phyloP scores from a whole-genome alignment of 768 basidiomycete genomes.

The Lactarius hengduanensis region DNA sequence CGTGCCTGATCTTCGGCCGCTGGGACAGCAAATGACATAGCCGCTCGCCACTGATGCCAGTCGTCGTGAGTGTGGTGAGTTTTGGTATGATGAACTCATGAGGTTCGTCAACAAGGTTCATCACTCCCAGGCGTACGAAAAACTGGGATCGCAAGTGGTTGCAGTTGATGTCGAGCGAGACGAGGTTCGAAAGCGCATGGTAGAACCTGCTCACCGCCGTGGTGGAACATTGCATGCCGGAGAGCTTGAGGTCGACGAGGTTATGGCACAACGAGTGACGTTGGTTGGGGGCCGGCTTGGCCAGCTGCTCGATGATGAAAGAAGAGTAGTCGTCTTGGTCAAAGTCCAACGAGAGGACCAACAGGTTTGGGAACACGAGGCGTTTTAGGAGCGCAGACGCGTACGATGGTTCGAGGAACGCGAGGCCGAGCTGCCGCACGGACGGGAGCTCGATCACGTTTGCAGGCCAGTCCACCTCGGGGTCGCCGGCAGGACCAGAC shows the following conservation, averaged over 20 bases:
- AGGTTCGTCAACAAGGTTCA: background rate
- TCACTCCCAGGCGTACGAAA: conserved; percentile 29
- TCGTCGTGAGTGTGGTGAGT: conserved; percentile 48
- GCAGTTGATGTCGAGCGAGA: conserved; percentile 43
- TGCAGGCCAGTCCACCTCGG: conserved; percentile 38
- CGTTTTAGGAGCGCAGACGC: conserved; percentile 36
- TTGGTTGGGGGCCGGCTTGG: conserved; percentile 38
- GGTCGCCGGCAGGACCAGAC: conserved; percentile 54
- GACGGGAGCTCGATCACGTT: conserved; percentile 30
- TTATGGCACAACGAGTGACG: conserved; percentile 45
- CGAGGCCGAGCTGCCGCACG: conserved; percentile 36
- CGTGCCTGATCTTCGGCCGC: conserved; percentile 44
- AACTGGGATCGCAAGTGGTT: conserved; percentile 35
- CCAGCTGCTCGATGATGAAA: conserved; percentile 49
- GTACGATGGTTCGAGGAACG: conserved; percentile 36
- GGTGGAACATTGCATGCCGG: conserved; percentile 46
- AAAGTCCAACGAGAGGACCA: conserved; percentile 50
- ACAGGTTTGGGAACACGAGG: conserved; percentile 40
- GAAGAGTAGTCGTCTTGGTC: conserved; percentile 53
- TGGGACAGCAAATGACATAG: conserved; percentile 50
- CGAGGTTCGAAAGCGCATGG: conserved; percentile 48
- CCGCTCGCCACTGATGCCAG: conserved; percentile 41
- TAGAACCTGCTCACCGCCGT: conserved; percentile 41
- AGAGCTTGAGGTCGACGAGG: conserved; percentile 53
- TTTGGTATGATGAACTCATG: conserved; percentile 37